Conservation (phyloP, 108 stramenopile genomes). For the Skeletonema costatum region DNA sequence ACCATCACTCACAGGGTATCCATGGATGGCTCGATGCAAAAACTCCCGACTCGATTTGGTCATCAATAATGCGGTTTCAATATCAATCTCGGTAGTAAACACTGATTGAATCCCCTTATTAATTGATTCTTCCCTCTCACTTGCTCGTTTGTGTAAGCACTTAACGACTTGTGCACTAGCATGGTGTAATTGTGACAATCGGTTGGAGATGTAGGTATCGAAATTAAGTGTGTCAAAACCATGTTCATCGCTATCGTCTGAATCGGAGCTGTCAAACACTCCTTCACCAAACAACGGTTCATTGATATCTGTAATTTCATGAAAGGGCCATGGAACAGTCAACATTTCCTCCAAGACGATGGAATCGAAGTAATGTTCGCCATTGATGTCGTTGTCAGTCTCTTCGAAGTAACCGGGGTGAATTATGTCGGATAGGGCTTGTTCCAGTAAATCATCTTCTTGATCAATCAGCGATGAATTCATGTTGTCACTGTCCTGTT, state of each 20-base stretch:
- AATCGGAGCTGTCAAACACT: conserved; percentile 2
- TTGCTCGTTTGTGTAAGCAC: conserved; percentile 30
- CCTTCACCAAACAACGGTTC: conserved; percentile 28
- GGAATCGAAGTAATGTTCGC: conserved; percentile 21
- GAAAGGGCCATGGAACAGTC: conserved; percentile 50
- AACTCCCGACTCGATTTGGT: conserved; percentile 36
- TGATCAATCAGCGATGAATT: background rate
- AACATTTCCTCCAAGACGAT: conserved; percentile 47
- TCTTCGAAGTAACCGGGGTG: conserved; percentile 39
- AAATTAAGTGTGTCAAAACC: conserved; percentile 31
- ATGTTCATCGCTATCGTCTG: conserved; percentile 13
- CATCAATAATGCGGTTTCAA: conserved; percentile 22
- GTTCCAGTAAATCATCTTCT: conserved; percentile 27
- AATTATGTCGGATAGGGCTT: conserved; percentile 24
- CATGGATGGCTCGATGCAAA: conserved; percentile 23
- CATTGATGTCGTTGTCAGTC: conserved; percentile 14
- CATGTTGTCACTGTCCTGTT: background rate
- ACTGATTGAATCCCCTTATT: conserved; percentile 15
- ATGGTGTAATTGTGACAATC: conserved; percentile 33
- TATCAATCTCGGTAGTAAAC: conserved; percentile 36
- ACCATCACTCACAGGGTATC: conserved; percentile 17
- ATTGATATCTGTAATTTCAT: conserved; percentile 23
- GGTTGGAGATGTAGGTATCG: conserved; percentile 47
- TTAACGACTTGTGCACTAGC: conserved; percentile 30
- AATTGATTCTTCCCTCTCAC: conserved; percentile 23